Evolutionary conservation across 2,329 filamentous ascomycete genomes (phyloP).

Genomic region (Claviceps lovelessii): DNA sequence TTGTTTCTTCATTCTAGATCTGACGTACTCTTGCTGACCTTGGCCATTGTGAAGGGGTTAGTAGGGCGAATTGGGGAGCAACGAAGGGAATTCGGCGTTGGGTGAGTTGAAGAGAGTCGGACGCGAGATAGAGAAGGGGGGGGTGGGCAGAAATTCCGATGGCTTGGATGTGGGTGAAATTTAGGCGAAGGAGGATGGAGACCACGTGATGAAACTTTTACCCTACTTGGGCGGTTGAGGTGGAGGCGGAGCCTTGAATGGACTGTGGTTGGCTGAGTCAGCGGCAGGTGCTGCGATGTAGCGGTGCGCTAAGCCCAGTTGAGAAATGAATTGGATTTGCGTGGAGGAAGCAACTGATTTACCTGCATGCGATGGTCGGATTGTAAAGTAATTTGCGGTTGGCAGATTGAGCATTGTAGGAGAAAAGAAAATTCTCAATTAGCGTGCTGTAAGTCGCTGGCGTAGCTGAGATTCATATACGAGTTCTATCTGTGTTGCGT

Average conservation of each 20-base stretch:
- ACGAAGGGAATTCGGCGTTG: constrained; percentile 17
- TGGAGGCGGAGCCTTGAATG: background rate
- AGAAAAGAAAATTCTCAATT: background rate
- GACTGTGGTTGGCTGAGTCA: background rate
- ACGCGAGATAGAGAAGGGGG: background rate
- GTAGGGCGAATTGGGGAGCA: constrained; percentile 10
- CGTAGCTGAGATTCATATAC: background rate
- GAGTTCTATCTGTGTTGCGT: background rate
- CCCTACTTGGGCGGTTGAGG: background rate
- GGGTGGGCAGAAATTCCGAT: constrained; percentile 4
- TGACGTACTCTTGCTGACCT: constrained; percentile 47
- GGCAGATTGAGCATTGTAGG: background rate
- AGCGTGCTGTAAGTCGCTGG: background rate
- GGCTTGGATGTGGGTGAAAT: constrained; percentile 18
- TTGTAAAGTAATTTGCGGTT: background rate
- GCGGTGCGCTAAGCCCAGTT: background rate
- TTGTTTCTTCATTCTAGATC: background rate
- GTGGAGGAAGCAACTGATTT: background rate
- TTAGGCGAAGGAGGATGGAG: constrained; percentile 12
- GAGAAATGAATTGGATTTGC: background rate
- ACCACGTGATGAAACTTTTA: constrained; percentile 18
- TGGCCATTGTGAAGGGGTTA: constrained; percentile 46
- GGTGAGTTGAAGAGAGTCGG: constrained; percentile 12
- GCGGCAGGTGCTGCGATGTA: background rate
- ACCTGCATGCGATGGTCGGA: background rate